A percentile compares a stretch with the other conserved stretches of the same genome.
Conservation (phyloP, 2,329 filamentous ascomycete genomes). For the Lecanicillium sp. region DNA sequence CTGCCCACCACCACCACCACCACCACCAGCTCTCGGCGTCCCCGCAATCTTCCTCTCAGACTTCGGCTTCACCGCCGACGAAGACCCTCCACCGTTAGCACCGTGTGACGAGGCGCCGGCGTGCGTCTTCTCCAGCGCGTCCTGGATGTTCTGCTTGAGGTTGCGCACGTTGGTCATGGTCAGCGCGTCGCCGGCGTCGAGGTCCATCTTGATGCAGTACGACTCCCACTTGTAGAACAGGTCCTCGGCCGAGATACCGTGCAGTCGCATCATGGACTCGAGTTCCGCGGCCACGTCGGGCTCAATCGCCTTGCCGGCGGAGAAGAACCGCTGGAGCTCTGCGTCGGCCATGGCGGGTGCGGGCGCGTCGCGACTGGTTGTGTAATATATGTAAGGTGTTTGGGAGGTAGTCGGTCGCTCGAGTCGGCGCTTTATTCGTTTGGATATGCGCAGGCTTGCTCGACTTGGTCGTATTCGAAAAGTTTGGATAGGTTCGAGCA, state of each 20-base stretch:
- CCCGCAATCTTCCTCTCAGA: constrained; percentile 56
- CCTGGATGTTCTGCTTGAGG: constrained; percentile 83
- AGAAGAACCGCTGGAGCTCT: constrained; percentile 31
- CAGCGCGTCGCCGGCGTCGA: constrained; percentile 62
- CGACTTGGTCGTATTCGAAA: too few species aligned
- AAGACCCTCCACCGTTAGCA: too few species aligned
- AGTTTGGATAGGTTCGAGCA: too few species aligned
- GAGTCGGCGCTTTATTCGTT: too few species aligned
- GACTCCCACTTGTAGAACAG: constrained; percentile 99
- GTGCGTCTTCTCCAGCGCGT: constrained; percentile 65
- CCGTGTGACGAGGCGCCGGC: constrained; percentile 54
- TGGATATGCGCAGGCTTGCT: not conserved
- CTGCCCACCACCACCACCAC: too few species aligned
- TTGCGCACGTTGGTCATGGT: constrained; percentile 65
- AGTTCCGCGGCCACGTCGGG: constrained; percentile 76
- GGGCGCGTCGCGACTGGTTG: not conserved
- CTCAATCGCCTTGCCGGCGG: constrained; percentile 48
- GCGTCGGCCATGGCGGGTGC: constrained; percentile 30
- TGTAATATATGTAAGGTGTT: not conserved
- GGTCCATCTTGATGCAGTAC: constrained; percentile 90
- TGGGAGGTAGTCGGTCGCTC: too few species aligned
- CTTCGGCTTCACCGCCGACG: constrained; percentile 27
- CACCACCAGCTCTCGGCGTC: constrained; percentile 51
- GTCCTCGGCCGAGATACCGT: constrained; percentile 75
- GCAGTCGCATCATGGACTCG: constrained; percentile 77